These are phyloP conservation scores for Ehretia macrophylla DNA, from an alignment of 257 asterid genomes.

Conservation along the genomic window DNA sequence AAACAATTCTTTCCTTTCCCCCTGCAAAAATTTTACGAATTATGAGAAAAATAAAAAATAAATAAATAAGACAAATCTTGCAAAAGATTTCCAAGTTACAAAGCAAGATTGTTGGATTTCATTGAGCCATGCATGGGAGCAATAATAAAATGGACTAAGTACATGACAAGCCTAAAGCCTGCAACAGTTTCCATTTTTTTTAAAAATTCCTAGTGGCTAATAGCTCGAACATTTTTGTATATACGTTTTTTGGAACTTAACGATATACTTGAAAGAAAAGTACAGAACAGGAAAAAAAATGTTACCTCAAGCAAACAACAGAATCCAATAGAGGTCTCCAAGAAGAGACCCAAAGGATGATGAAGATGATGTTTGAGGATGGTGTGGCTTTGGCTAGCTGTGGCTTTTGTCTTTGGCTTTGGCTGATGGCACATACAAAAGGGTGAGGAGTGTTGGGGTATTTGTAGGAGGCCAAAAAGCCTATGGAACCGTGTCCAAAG, in stretches of 20 bases:
- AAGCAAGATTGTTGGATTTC: constrained; percentile 9
- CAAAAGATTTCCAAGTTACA: constrained; percentile 26
- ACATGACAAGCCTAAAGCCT: too few species aligned
- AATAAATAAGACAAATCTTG: too few species aligned
- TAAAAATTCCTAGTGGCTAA: too few species aligned
- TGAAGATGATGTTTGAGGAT: constrained; percentile 19
- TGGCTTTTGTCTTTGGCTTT: constrained; percentile 9
- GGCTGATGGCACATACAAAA: constrained; percentile 41
- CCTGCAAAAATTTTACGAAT: constrained; percentile 22
- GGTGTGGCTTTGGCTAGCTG: constrained; percentile 13
- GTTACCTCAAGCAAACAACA: constrained; percentile 42
- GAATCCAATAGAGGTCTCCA: constrained; percentile 31
- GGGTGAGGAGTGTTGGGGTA: constrained; percentile 32
- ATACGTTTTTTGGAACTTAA: too few species aligned
- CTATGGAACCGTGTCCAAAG: constrained; percentile 37
- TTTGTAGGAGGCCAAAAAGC: constrained; percentile 52
- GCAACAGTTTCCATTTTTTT: too few species aligned
- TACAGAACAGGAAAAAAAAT: background rate
- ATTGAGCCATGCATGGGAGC: constrained; percentile 8
- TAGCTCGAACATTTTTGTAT: too few species aligned
- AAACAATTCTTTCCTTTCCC: constrained; percentile 14
- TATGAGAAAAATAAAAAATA: constrained; percentile 9
- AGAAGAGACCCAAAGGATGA: constrained; percentile 10
- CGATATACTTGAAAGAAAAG: too few species aligned
- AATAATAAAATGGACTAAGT: too few species aligned